Evolutionary conservation across 1,139 yeast species (phyloP), one percentile per base, ranked within the genome.

Genomic region (Kurtzmaniella natalensis): DNA sequence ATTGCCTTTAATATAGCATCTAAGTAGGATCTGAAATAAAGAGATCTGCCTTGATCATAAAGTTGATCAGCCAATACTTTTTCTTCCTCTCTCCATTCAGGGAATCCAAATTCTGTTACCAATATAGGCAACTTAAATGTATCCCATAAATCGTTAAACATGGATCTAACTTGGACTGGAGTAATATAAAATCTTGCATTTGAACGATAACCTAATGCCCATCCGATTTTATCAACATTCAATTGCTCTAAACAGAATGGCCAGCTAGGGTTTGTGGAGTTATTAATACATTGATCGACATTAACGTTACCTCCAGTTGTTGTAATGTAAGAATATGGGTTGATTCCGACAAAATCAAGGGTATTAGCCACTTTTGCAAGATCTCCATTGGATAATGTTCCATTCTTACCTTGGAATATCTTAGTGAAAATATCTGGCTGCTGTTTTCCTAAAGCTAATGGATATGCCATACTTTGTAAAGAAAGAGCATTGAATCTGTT

Each of bases 41-140:
- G 41, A 2, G 61, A 55, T 33, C 68, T 48, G 19, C 45, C 45
- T 24, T 48, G 41, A 38, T 61, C 68, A 32, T 39, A 46, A 9
- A 53, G 37, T 24, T 57, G 61, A 34, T 57, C 61, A 3, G 38
- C 46, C 5, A 50, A 36, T 15, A 41, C 39, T 45, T 54, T 55
- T 17, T 51, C 51, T 5, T 38, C 40, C 39, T 61, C 67, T 35
- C 48, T 43, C 53, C 57, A 52, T 37, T 50, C 57, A 11, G 64
- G 59, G 43, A 59, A 59, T 4, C 67, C 65, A 43, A 54, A 56
- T 39, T 61, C 65, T 16, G 57, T 48, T 28, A 61, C 47, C 26
- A 41, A 40, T 25, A 48, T 46, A 33, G 47, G 60, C 36, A 37
- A 40, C 44, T 42, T 37, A 41, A 40, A 51, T 6, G 50, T 48